A percentile compares a stretch with the other conserved stretches of the same genome.
These are phyloP conservation scores for Calocera viscosa DNA, from an alignment of 768 basidiomycete species.

Conservation along the genomic window DNA sequence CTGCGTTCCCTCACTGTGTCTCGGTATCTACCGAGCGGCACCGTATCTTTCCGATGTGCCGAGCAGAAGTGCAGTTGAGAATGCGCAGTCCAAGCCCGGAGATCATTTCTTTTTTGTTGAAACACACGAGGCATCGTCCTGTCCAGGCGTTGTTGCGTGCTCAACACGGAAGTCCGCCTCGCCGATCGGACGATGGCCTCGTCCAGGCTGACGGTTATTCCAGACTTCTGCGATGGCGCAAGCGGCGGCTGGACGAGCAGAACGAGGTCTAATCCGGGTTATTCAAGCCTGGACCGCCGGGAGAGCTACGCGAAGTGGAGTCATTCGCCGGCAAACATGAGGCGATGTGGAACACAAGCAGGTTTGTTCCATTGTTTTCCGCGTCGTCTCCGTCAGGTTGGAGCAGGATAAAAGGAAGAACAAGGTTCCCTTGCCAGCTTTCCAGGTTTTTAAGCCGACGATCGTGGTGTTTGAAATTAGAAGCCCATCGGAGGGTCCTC, in stretches of 20 bases:
- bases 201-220: background rate
- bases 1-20: too few relatives aligned
- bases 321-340: background rate
- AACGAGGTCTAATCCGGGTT: background rate
- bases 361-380: background rate
- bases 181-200: background rate
- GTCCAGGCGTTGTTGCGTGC: background rate
- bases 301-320: background rate
- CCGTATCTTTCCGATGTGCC: too few relatives aligned
- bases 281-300: background rate
- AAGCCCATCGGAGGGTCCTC: background rate
- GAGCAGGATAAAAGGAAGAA: background rate
- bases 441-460: background rate
- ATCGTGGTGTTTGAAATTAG: background rate
- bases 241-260: background rate
- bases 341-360: background rate
- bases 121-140: background rate
- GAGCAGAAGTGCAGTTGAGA: too few relatives aligned
- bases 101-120: background rate
- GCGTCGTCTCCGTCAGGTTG: background rate
- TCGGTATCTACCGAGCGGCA: too few relatives aligned
- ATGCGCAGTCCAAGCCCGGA: too few relatives aligned
- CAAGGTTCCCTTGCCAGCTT: background rate
- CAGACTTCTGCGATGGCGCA: background rate
- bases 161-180: background rate